phyloP scores from a whole-genome alignment of 2,329 filamentous ascomycete species.

The Ophiostoma perfectum region DNA sequence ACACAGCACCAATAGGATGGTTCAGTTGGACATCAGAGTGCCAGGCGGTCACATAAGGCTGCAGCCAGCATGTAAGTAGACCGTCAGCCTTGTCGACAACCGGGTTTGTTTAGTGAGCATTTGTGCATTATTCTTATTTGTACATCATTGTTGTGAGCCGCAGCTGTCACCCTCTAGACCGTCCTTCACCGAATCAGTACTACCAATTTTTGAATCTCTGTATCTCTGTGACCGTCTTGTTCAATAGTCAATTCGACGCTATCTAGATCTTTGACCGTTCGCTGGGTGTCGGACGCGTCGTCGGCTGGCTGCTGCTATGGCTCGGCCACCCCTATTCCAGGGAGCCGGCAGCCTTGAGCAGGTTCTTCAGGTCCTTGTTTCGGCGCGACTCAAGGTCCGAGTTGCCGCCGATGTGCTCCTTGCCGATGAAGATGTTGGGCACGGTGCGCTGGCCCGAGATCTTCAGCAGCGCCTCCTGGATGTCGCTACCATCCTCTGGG shows the following conservation, averaged over 20 bases:
- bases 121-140: not conserved
- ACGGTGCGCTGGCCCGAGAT: constrained; percentile 82
- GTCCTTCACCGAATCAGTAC: not conserved
- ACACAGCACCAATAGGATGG: too few species aligned
- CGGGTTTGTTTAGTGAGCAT: too few species aligned
- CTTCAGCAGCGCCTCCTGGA: constrained; percentile 77
- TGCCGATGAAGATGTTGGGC: constrained; percentile 88
- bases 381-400: constrained; percentile 66
- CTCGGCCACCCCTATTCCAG: constrained; percentile 17
- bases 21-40: not conserved
- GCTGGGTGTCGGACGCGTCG: not conserved
- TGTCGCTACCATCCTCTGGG: constrained; percentile 70
- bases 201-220: not conserved
- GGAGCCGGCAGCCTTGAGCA: constrained; percentile 42
- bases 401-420: constrained; percentile 95
- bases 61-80: not conserved
- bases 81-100: not conserved
- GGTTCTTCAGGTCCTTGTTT: constrained; percentile 55
- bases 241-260: not conserved
- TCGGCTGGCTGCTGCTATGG: not conserved
- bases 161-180: not conserved
- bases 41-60: not conserved
- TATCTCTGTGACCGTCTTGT: not conserved
- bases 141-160: not conserved
- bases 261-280: constrained; percentile 12